phyloP scores from a whole-genome alignment of 106 monocot species.

The Dendrobium officinale region DNA sequence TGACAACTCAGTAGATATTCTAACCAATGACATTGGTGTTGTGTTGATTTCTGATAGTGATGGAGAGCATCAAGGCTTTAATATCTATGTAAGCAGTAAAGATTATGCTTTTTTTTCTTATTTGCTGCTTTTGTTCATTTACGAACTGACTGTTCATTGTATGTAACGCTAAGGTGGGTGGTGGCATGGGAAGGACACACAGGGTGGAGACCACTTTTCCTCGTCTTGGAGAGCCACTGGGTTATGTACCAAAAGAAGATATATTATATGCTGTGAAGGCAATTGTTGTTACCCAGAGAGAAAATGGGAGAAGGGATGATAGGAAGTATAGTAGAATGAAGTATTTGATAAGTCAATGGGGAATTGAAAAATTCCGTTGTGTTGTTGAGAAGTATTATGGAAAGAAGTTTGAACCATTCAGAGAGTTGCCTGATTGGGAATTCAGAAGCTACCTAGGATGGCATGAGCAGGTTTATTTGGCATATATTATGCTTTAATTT shows the following conservation, averaged over 20 bases:
- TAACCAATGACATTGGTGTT: slow-evolving; percentile 89
- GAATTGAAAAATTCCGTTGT: slow-evolving; percentile 79
- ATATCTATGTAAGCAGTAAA: slow-evolving; percentile 66
- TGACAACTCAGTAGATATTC: slow-evolving; percentile 90
- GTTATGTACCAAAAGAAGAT: slow-evolving; percentile 96
- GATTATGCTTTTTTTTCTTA: slow-evolving; percentile 1
- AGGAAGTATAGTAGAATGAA: slow-evolving; percentile 91
- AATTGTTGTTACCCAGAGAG: slow-evolving; percentile 90
- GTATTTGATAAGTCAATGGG: slow-evolving; percentile 89
- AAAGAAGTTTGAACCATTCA: slow-evolving; percentile 78
- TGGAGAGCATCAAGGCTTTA: slow-evolving; percentile 95
- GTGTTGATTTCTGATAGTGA: slow-evolving; percentile 83
- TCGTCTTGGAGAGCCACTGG: slow-evolving; percentile 74
- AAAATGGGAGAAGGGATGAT: slow-evolving; percentile 92
- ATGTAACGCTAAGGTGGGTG: slow-evolving; percentile 60
- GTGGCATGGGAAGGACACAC: slow-evolving; percentile 98
- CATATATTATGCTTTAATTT: not conserved
- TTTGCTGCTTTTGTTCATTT: not conserved
- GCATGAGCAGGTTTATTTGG: slow-evolving; percentile 75
- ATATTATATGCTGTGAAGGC: slow-evolving; percentile 94
- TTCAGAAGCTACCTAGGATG: slow-evolving; percentile 92
- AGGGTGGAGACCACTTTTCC: slow-evolving; percentile 78
- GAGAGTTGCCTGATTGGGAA: slow-evolving; percentile 81
- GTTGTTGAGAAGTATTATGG: slow-evolving; percentile 89
- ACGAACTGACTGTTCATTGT: not conserved